phyloP scores from a whole-genome alignment of 306 rosid genomes.

The Neltuma alba region DNA sequence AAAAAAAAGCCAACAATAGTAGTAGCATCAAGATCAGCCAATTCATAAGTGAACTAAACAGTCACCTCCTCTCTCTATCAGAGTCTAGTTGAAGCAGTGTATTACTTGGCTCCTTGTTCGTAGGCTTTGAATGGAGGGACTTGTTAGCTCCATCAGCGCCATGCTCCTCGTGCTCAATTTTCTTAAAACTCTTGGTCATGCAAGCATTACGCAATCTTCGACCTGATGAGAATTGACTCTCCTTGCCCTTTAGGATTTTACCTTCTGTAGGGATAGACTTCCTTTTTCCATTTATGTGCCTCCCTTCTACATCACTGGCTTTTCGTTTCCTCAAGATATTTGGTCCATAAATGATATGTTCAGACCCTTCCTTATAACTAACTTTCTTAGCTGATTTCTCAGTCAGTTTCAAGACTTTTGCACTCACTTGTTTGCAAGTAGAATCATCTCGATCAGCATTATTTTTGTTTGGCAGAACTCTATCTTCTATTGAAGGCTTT shows the following conservation, averaged over 20 bases:
- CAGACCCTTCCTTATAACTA: constrained; percentile 39
- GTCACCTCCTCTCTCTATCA: constrained; percentile 75
- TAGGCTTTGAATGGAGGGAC: constrained; percentile 31
- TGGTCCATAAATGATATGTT: constrained; percentile 44
- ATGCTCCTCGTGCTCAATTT: constrained; percentile 43
- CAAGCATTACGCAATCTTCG: constrained; percentile 35
- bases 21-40: constrained; percentile 16
- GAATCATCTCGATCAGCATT: constrained; percentile 37
- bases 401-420: constrained; percentile 38
- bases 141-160: constrained; percentile 46
- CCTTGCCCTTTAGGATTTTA: constrained; percentile 40
- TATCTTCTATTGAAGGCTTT: constrained; percentile 47
- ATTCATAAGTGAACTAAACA: constrained; percentile 7
- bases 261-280: constrained; percentile 42
- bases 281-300: constrained; percentile 38
- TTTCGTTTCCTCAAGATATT: constrained; percentile 48
- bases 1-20: neutral
- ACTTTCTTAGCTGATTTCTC: constrained; percentile 42
- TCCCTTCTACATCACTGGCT: constrained; percentile 43
- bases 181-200: constrained; percentile 40
- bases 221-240: constrained; percentile 50
- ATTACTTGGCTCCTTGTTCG: constrained; percentile 40
- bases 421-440: constrained; percentile 37
- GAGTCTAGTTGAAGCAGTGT: constrained; percentile 53
- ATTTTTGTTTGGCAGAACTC: constrained; percentile 41